Evolutionary conservation across 108 stramenopile genomes (phyloP).

Genomic region (Cyclotella kingstonii): DNA sequence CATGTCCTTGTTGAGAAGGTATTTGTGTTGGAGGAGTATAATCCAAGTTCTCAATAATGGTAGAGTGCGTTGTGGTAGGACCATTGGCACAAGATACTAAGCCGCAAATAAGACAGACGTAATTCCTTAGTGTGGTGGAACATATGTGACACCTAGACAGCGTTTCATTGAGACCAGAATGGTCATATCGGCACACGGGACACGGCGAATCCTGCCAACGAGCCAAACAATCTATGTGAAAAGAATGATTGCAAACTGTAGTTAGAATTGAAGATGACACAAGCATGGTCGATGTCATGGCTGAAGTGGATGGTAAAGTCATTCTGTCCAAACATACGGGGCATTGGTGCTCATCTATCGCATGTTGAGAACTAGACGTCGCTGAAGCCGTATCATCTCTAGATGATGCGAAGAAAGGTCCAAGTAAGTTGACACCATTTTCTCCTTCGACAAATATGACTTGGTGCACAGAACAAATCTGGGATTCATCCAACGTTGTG

Average conservation of each 20-base stretch:
- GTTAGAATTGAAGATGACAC: constrained; percentile 66
- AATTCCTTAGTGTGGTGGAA: constrained; percentile 63
- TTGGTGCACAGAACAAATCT: constrained; percentile 55
- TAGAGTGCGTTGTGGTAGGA: no score
- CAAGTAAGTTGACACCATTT: constrained; percentile 57
- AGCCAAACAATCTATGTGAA: constrained; percentile 85
- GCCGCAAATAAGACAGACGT: constrained; percentile 85
- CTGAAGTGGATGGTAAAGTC: constrained; percentile 26
- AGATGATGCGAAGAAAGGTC: constrained; percentile 65
- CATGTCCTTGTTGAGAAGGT: constrained; percentile 57
- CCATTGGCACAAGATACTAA: constrained; percentile 71
- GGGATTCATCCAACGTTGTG: constrained; percentile 65
- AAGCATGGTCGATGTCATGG: constrained; percentile 7
- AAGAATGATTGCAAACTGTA: constrained; percentile 94
- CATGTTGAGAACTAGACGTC: constrained; percentile 7
- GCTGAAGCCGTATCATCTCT: constrained; percentile 21
- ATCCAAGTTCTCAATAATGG: no score
- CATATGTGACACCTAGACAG: constrained; percentile 79
- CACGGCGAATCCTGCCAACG: constrained; percentile 88
- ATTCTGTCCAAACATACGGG: constrained; percentile 90
- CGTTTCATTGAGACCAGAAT: constrained; percentile 83
- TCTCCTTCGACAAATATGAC: constrained; percentile 57
- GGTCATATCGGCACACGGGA: constrained; percentile 92
- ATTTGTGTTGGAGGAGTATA: no score
- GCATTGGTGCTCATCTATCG: constrained; percentile 62